These are phyloP conservation scores for Penicillium sp. DNA, from an alignment of 2,329 filamentous ascomycete species.

Conservation along the genomic window DNA sequence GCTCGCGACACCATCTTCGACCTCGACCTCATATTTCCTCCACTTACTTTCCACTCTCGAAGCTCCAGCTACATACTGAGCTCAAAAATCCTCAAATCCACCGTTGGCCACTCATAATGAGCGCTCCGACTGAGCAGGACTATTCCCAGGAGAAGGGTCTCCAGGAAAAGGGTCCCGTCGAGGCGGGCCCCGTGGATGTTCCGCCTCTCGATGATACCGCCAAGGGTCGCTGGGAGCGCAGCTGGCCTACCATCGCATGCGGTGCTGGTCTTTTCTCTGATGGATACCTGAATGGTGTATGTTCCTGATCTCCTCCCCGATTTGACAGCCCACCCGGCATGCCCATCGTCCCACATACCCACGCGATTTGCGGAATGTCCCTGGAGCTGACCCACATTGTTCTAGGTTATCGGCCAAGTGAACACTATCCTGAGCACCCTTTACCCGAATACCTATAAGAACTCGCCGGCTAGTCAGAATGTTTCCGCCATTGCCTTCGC, in stretches of 20 bases:
- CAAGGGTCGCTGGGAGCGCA: slow-evolving; percentile 56
- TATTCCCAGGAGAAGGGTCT: slow-evolving; percentile 20
- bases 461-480: slow-evolving; percentile 71
- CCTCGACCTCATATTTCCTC: not conserved
- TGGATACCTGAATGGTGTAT: slow-evolving; percentile 86
- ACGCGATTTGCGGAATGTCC: not conserved
- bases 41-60: not conserved
- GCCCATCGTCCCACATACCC: not conserved
- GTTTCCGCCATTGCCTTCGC: slow-evolving; percentile 84
- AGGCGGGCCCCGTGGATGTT: slow-evolving; percentile 22
- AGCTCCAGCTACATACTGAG: not conserved
- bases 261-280: slow-evolving; percentile 90
- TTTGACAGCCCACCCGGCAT: not conserved
- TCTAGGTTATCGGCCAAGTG: slow-evolving; percentile 80
- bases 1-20: not conserved
- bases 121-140: slow-evolving; percentile 3
- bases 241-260: slow-evolving; percentile 81
- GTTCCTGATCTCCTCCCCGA: slow-evolving; percentile 18
- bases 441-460: slow-evolving; percentile 71
- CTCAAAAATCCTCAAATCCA: not conserved
- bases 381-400: slow-evolving; percentile 5
- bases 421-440: slow-evolving; percentile 73
- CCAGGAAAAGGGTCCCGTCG: slow-evolving; percentile 5
- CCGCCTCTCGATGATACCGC: slow-evolving; percentile 30
- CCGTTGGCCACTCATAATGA: slow-evolving; percentile 6